Evolutionary conservation across 164 flowering plant species (phyloP).

Genomic region (Piper betle): DNA sequence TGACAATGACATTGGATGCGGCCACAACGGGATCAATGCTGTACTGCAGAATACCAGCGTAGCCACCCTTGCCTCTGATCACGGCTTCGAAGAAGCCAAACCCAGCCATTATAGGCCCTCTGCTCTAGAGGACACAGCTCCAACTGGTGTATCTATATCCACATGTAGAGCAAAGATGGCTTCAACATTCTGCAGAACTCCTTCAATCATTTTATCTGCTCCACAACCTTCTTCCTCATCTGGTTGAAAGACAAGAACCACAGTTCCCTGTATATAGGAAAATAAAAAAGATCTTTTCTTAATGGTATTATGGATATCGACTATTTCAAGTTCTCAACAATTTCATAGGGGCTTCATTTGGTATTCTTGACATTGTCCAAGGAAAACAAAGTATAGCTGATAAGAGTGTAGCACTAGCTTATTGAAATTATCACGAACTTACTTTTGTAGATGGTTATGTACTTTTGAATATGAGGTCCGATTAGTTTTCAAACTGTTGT

Average conservation of each 20-base stretch:
- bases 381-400: no score
- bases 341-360: no score
- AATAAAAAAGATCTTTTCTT: background rate
- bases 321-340: background rate
- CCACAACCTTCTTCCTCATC: slow-evolving; percentile 79
- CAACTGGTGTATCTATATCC: slow-evolving; percentile 20
- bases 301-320: background rate
- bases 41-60: slow-evolving; percentile 71
- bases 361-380: no score
- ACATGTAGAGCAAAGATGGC: slow-evolving; percentile 74
- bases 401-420: no score
- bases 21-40: slow-evolving; percentile 78
- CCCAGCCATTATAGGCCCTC: slow-evolving; percentile 65
- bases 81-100: slow-evolving; percentile 63
- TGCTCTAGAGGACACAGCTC: slow-evolving; percentile 39
- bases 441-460: no score
- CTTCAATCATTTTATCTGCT: slow-evolving; percentile 50
- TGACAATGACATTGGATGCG: slow-evolving; percentile 57
- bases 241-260: slow-evolving; percentile 73
- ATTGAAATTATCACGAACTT: no score
- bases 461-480: no score
- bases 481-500: no score
- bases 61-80: slow-evolving; percentile 76
- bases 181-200: slow-evolving; percentile 42
- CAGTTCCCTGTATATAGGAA: slow-evolving; percentile 48